Percentiles rank a stretch among this genome's conserved stretches.
Evolutionary conservation across 768 basidiomycete genomes (phyloP).

Genomic region (Mycena metata): DNA sequence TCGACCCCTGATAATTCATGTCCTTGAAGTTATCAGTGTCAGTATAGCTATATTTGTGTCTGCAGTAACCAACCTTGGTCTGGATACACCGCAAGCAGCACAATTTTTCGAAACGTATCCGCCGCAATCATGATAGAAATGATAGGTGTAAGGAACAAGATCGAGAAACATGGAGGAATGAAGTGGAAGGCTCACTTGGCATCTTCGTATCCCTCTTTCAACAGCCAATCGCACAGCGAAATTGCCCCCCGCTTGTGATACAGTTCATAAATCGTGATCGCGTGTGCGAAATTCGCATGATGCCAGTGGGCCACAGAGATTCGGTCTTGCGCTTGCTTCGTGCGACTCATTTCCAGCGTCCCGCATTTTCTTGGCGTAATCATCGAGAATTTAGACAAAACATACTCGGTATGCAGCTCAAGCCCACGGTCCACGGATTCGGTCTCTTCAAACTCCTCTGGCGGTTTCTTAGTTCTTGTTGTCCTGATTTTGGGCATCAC

Average conservation of each 20-base stretch:
- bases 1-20: slow-evolving; percentile 99
- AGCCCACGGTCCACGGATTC: slow-evolving; percentile 67
- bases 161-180: no score
- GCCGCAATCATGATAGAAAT: slow-evolving; percentile 85
- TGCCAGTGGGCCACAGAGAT: slow-evolving; percentile 95
- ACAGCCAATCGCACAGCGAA: slow-evolving; percentile 95
- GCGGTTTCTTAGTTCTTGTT: slow-evolving; percentile 91
- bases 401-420: slow-evolving; percentile 13
- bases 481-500: slow-evolving; percentile 95
- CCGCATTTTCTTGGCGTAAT: slow-evolving; percentile 99
- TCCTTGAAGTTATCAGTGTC: slow-evolving; percentile 65
- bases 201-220: slow-evolving; percentile 98
- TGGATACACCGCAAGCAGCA: slow-evolving; percentile 98
- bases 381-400: slow-evolving; percentile 87
- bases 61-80: slow-evolving; percentile 73
- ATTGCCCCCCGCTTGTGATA: slow-evolving; percentile 99
- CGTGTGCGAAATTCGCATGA: slow-evolving; percentile 98
- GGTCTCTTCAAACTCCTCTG: slow-evolving; percentile 96
- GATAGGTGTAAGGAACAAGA: slow-evolving; percentile 25
- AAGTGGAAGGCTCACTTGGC: slow-evolving; percentile 77
- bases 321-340: slow-evolving; percentile 96
- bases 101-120: slow-evolving; percentile 98
- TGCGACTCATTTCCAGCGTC: slow-evolving; percentile 99
- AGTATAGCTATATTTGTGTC: neutral
- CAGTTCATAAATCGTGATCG: slow-evolving; percentile 95